A percentile compares a stretch with the other conserved stretches of the same genome.
phyloP scores from a whole-genome alignment of 2,329 filamentous ascomycete species.

The Keithomyces neogunnii region DNA sequence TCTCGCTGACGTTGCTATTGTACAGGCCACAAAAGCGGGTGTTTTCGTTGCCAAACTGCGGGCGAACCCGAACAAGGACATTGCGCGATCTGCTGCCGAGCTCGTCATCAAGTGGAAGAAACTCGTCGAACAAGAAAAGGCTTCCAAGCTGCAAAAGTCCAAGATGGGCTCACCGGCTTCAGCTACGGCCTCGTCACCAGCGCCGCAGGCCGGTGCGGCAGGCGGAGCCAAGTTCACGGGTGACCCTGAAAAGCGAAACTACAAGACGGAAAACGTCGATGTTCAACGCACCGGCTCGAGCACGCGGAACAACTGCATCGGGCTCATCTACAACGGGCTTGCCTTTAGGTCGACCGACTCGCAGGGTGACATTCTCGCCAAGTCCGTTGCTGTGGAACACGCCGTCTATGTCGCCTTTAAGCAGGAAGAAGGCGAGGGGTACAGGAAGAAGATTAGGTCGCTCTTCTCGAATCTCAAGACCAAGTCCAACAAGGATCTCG shows the following conservation, averaged over 20 bases:
- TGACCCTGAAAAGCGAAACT: constrained; percentile 71
- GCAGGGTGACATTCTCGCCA: constrained; percentile 61
- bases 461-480: constrained; percentile 94
- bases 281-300: constrained; percentile 65
- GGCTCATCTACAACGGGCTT: constrained; percentile 88
- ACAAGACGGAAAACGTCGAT: constrained; percentile 73
- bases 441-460: constrained; percentile 83
- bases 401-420: constrained; percentile 65
- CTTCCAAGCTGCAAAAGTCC: constrained; percentile 33
- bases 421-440: constrained; percentile 58
- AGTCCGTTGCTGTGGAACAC: constrained; percentile 73
- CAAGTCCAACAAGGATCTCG: constrained; percentile 73
- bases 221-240: constrained; percentile 45
- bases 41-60: constrained; percentile 77
- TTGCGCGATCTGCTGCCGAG: constrained; percentile 67
- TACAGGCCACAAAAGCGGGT: constrained; percentile 75
- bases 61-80: constrained; percentile 70
- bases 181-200: constrained; percentile 41
- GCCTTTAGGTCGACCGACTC: constrained; percentile 63
- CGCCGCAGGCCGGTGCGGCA: constrained; percentile 38
- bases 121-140: constrained; percentile 60
- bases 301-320: constrained; percentile 76
- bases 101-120: constrained; percentile 85
- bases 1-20: not conserved
- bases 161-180: constrained; percentile 32